Conservation (phyloP, 345 rosid genomes). For the Populus ilicifolia region DNA sequence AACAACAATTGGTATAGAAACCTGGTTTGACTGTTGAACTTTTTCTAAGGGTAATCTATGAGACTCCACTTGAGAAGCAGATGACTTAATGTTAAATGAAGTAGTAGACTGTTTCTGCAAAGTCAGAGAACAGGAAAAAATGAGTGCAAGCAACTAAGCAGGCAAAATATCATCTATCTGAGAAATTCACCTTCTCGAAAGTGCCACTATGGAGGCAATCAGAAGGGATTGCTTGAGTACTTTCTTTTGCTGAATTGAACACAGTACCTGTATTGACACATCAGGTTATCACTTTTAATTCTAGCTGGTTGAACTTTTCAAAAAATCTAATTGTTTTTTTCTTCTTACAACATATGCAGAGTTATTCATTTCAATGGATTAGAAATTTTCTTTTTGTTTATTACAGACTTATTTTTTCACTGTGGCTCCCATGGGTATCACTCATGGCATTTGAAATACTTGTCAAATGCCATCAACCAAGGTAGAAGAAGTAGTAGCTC, state of each 20-base stretch:
- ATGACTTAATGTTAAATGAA: slow-evolving; percentile 19
- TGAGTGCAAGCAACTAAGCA: slow-evolving; percentile 3
- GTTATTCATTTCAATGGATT: background rate
- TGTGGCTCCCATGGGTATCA: no score
- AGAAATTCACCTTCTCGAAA: slow-evolving; percentile 30
- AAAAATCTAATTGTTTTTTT: background rate
- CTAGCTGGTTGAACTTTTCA: background rate
- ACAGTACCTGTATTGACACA: slow-evolving; percentile 27
- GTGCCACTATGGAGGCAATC: slow-evolving; percentile 14
- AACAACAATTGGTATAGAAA: slow-evolving; percentile 35
- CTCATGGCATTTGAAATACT: no score
- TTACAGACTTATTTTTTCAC: background rate
- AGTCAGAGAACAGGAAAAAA: background rate
- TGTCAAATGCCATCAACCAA: background rate
- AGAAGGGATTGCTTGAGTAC: slow-evolving; percentile 22
- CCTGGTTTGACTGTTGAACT: slow-evolving; percentile 33
- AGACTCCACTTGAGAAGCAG: slow-evolving; percentile 23
- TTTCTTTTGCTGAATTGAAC: slow-evolving; percentile 27
- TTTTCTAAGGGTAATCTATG: slow-evolving; percentile 32
- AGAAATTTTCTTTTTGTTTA: background rate
- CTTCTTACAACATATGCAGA: background rate
- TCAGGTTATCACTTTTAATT: background rate
- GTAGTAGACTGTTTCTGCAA: slow-evolving; percentile 21
- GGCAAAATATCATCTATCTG: background rate
- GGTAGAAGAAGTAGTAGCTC: background rate